phyloP scores from a whole-genome alignment of 306 rosid species.

The Erythrophleum fordii region DNA sequence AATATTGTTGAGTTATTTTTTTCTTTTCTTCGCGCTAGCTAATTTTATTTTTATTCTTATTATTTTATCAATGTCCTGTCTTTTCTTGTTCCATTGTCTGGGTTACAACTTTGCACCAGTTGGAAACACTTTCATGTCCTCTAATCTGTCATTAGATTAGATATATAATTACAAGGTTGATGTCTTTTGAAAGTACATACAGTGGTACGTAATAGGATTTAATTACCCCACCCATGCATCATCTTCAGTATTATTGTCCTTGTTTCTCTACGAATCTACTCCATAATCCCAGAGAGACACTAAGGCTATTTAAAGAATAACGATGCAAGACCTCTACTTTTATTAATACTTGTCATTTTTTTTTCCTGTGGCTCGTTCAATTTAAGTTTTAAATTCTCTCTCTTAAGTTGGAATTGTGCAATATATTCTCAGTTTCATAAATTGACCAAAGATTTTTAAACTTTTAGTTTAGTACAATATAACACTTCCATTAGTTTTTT shows the following conservation, averaged over 20 bases:
- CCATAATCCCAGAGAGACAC: not conserved
- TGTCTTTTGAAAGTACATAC: not conserved
- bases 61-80: not conserved
- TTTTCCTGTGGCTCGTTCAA: too few species aligned
- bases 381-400: too few species aligned
- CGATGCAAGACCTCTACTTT: not conserved
- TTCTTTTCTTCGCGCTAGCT: not conserved
- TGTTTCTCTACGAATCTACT: not conserved
- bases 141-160: not conserved
- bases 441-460: not conserved
- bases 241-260: not conserved
- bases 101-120: slow-evolving; percentile 7
- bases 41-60: not conserved
- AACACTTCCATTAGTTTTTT: not conserved
- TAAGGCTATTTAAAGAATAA: too few species aligned
- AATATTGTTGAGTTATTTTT: not conserved
- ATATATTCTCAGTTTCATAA: too few species aligned
- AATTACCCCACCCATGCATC: not conserved
- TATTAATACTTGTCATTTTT: too few species aligned
- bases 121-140: not conserved
- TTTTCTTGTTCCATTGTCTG: slow-evolving; percentile 2
- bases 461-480: not conserved
- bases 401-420: not conserved
- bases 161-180: not conserved
- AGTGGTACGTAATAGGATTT: not conserved